phyloP scores from a whole-genome alignment of 2,329 filamentous ascomycete genomes.

The Rosellinia necatrix region DNA sequence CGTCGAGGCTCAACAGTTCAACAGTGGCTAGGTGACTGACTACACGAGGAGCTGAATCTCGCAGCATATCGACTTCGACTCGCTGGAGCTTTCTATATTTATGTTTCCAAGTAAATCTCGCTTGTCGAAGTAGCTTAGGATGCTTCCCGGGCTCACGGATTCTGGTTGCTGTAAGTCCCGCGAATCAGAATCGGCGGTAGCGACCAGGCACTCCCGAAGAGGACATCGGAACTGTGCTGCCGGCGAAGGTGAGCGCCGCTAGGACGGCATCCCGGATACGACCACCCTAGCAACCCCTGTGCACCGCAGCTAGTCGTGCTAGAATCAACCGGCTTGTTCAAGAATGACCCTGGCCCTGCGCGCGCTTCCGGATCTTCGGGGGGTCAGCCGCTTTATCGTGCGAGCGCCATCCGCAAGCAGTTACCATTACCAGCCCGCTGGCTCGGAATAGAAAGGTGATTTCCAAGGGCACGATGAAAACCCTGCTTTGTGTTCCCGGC shows the following conservation, averaged over 20 bases:
- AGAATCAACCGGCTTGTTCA: no score
- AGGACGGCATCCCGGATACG: conserved; percentile 6
- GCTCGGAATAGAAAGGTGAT: not conserved
- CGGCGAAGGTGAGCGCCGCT: conserved; percentile 12
- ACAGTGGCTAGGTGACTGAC: no score
- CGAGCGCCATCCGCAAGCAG: not conserved
- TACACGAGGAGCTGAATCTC: conserved; percentile 5
- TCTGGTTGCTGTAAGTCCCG: not conserved
- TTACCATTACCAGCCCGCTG: not conserved
- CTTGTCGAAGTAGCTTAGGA: not conserved
- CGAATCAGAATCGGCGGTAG: conserved; percentile 15
- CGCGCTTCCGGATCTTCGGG: conserved; percentile 22
- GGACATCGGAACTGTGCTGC: conserved; percentile 23
- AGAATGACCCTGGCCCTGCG: not conserved
- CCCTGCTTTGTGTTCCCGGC: not conserved
- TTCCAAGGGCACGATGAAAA: not conserved
- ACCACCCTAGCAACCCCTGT: not conserved
- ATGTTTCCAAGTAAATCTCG: not conserved
- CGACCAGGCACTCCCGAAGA: conserved; percentile 20
- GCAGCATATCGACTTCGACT: not conserved
- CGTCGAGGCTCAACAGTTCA: not conserved
- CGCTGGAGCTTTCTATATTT: conserved; percentile 9
- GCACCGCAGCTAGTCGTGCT: not conserved
- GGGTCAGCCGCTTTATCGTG: conserved; percentile 7
- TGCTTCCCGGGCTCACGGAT: conserved; percentile 3